phyloP scores from a whole-genome alignment of 2,329 filamentous ascomycete species.

The Zelopaecilomyces penicillatus region DNA sequence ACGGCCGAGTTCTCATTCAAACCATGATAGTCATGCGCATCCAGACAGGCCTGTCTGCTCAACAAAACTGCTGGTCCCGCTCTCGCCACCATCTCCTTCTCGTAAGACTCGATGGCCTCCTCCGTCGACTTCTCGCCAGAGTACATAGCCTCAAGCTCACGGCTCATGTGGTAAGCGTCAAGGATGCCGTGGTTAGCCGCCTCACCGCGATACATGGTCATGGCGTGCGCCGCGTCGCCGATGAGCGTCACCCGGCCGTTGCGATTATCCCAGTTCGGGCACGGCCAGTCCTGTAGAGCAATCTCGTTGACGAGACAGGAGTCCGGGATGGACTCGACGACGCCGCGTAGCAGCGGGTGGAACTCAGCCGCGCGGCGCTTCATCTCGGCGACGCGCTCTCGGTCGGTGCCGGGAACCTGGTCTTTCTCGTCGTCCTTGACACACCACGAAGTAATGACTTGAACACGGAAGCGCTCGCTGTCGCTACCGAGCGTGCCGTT shows the following conservation, averaged over 20 bases:
- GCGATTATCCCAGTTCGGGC: constrained; percentile 32
- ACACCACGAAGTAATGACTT: constrained; percentile 40
- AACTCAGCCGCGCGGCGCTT: constrained; percentile 25
- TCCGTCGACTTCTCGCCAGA: constrained; percentile 7
- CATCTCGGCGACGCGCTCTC: constrained; percentile 30
- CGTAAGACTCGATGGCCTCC: constrained; percentile 19
- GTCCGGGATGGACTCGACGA: constrained; percentile 35
- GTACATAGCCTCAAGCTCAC: constrained; percentile 14
- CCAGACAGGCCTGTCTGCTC: constrained; percentile 24
- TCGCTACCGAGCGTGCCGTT: constrained; percentile 26
- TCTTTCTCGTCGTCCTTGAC: constrained; percentile 22
- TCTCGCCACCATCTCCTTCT: constrained; percentile 22
- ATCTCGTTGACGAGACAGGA: constrained; percentile 28
- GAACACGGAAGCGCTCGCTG: constrained; percentile 29
- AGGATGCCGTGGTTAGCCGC: constrained; percentile 32
- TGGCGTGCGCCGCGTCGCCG: constrained; percentile 50
- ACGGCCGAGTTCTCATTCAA: constrained; percentile 25
- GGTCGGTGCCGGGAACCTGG: constrained; percentile 24
- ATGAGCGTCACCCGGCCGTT: constrained; percentile 37
- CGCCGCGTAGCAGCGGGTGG: constrained; percentile 29
- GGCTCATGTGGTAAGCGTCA: constrained; percentile 25
- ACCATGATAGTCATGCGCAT: constrained; percentile 21
- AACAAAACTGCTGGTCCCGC: constrained; percentile 20
- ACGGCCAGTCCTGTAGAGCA: constrained; percentile 28
- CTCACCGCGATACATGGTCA: constrained; percentile 45